Evolutionary conservation across 2,329 filamentous ascomycete species (phyloP), one percentile per base, ranked within the genome.

Genomic region (Penicillium sp.): DNA sequence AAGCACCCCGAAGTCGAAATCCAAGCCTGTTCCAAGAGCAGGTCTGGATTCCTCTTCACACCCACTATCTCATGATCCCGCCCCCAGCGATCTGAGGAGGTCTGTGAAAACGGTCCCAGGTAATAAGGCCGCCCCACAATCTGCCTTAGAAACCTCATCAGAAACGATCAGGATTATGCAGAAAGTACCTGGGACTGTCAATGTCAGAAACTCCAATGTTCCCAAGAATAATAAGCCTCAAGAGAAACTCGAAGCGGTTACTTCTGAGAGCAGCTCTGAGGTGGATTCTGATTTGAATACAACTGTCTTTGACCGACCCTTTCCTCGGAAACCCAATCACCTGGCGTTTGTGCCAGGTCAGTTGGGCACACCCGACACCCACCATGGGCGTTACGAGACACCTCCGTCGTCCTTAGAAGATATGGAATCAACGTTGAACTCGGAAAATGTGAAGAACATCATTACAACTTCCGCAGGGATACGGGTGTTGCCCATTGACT

Each of bases 341-440:
- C 39, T 66, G 5, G 29, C 61, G n/a, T 67, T 71, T 37, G 52
- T 68, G 13, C 69, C 69, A 7, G 42, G 64, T 3, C 67, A 70
- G 51, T 56, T 71, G 14, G 60, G 64, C 36, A 54, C 55, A 43
- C 21, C 48, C 23, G 61, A 56, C 23, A 49, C 48, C 6, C 61
- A 55, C 18, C 36, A 29, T 40, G 52, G 54, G 8, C 46, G 42
- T 18, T 54, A 57, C 24, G 66, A 69, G 31, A 74, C 69, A 2
- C 70, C 72, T 0, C 69, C 71, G 7, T 74, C 72, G 2, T 74
- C 72, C 36, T 73, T 61, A 39, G 71, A 74, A 19, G 72, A 74
- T 18, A 16, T 29, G 18, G 62, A 67, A 2, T 59, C 56, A n/a
- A 37, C 43, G 19, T 48, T 64, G 19, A 51, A 51, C 31, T 42